phyloP scores from a whole-genome alignment of 192 early-diverging fungal species.

The Backusella luteola region DNA sequence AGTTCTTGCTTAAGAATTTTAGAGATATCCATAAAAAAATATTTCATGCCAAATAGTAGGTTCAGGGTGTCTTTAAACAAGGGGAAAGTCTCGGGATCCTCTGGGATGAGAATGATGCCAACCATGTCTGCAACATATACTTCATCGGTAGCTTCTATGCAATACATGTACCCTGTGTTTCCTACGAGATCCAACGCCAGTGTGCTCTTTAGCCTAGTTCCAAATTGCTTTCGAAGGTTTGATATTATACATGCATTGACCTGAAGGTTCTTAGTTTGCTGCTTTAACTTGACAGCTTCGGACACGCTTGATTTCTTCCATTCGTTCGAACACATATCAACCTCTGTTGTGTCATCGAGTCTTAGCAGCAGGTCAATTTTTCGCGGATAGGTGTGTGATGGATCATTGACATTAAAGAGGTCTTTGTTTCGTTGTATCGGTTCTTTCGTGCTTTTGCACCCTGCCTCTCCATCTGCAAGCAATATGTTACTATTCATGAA shows the following conservation, averaged over 20 bases:
- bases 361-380: slow-evolving; percentile 5
- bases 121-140: not conserved
- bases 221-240: not conserved
- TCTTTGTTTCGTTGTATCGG: not conserved
- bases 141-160: not conserved
- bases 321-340: not conserved
- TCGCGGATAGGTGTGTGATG: not conserved
- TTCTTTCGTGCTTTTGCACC: not conserved
- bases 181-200: not conserved
- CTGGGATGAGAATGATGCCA: not conserved
- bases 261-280: not conserved
- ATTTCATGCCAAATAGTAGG: not conserved
- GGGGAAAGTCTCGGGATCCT: not conserved
- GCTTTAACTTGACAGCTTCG: not conserved
- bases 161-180: not conserved
- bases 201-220: not conserved
- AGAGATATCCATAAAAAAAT: not conserved
- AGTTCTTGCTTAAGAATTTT: not conserved
- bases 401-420: not conserved
- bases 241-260: not conserved
- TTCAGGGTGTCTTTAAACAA: not conserved
- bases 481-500: not conserved
- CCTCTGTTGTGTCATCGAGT: not conserved
- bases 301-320: not conserved
- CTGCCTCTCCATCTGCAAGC: not conserved